These are phyloP conservation scores for Xylariaceae sp. DNA, from an alignment of 2,329 filamentous ascomycete species.

Conservation along the genomic window DNA sequence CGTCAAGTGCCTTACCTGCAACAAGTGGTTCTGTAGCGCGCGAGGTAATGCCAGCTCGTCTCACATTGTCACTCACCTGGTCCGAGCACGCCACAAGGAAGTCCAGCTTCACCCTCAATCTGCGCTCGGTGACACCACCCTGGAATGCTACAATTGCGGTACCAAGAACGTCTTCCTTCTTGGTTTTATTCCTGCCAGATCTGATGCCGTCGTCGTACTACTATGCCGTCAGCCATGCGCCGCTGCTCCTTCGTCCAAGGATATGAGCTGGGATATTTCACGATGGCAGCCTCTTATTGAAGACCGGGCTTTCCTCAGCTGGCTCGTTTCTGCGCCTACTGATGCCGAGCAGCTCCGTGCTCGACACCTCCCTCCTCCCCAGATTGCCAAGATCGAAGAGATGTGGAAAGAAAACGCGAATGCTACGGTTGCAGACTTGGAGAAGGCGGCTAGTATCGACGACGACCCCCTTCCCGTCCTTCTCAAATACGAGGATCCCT, in stretches of 20 bases:
- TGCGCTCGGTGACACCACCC: constrained; percentile 86
- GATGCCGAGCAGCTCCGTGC: constrained; percentile 96
- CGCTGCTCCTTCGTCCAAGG: constrained; percentile 89
- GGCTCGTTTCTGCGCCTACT: constrained; percentile 83
- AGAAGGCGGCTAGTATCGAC: constrained; percentile 86
- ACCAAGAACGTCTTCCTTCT: constrained; percentile 99
- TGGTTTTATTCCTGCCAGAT: constrained; percentile 97
- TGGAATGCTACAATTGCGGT: constrained; percentile 98
- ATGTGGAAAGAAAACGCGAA: constrained; percentile 95
- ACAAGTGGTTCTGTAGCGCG: constrained; percentile 98
- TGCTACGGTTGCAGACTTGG: constrained; percentile 84
- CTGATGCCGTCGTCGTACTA: constrained; percentile 94
- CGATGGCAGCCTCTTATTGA: constrained; percentile 97
- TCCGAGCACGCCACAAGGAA: constrained; percentile 96
- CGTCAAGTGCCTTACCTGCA: constrained; percentile 92
- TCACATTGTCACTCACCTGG: constrained; percentile 96
- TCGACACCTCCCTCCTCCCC: constrained; percentile 84
- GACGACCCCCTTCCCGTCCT: constrained; percentile 92
- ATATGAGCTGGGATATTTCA: constrained; percentile 99
- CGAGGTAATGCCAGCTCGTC: constrained; percentile 94
- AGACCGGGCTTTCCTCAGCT: constrained; percentile 88
- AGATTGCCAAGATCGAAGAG: constrained; percentile 94
- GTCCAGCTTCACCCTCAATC: constrained; percentile 94
- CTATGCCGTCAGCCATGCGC: constrained; percentile 96
- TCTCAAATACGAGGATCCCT: constrained; percentile 92